Evolutionary conservation across 495 filamentous ascomycete genomes (phyloP), one percentile per base, ranked within the genome.

Genomic region (Glarea lozoyensis): DNA sequence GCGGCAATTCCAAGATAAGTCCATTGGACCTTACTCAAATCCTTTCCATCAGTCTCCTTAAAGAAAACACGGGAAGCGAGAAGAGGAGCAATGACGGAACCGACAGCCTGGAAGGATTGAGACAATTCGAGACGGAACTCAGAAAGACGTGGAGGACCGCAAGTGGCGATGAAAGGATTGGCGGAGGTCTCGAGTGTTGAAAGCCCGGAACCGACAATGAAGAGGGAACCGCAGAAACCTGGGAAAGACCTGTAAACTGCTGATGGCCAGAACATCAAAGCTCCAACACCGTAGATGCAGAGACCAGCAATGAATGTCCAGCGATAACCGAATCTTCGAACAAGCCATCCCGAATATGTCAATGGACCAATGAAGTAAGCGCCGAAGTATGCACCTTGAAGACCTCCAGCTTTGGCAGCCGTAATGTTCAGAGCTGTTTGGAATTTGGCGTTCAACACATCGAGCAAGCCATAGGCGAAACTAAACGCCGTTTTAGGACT

Each of bases 171-270:
- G 41, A 59, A 63, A 12, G 75, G 79, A 56, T 87, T 80, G 9
- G 84, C 84, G 6, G 76, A 71, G 2, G 83, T 86, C 52, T 88
- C 84, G 39, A 88, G 73, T 2, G 80, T 78, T 2, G 73, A 75
- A 0, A 88, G 67, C 6, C 83, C 82, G 40, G 70, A 68, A 4
- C 83, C 82, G 38, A 86, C 76, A 45, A 86, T 72, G 56, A 87
- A 83, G 49, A 80, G 77, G 54, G 66, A 66, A 17, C 72, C 75
- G 58, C 81, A 82, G 59, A 86, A 86, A 21, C 81, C 82, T 18
- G 68, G 74, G 55, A 86, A 49, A 40, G 74, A 76, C 12, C 66
- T 61, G 21, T 78, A 67, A 13, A 78, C 57, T 18, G 63, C 69
- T 2, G 66, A 72, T 20, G 70, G 76, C 76, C 72, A 82, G 57